phyloP scores from a whole-genome alignment of 2,329 filamentous ascomycete genomes.

The Furcasterigmium sp. region DNA sequence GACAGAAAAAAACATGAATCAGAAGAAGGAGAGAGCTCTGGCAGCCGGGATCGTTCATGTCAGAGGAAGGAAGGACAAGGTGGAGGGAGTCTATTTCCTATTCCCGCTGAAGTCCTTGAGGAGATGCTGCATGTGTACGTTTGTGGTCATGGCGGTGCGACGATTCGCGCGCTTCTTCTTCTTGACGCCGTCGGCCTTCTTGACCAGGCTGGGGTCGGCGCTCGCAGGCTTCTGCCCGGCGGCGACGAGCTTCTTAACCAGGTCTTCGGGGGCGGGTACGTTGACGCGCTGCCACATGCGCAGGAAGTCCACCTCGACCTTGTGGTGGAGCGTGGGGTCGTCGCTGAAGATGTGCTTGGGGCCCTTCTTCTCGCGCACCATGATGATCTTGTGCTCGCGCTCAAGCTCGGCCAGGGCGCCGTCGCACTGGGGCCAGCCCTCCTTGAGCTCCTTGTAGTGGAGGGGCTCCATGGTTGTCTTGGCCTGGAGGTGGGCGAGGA shows the following conservation, averaged over 20 bases:
- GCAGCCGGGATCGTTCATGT: too few species aligned
- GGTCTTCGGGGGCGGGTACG: slow-evolving; percentile 69
- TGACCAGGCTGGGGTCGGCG: slow-evolving; percentile 61
- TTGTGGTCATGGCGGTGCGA: slow-evolving; percentile 75
- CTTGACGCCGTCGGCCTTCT: slow-evolving; percentile 55
- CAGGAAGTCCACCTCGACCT: slow-evolving; percentile 78
- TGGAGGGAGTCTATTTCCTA: not conserved
- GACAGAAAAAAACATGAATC: not conserved
- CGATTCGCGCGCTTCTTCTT: slow-evolving; percentile 64
- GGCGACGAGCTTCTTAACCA: slow-evolving; percentile 70
- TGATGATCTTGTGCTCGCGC: slow-evolving; percentile 70
- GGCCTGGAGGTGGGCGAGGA: slow-evolving; percentile 75
- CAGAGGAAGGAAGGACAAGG: not conserved
- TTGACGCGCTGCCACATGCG: slow-evolving; percentile 76
- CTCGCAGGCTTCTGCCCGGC: slow-evolving; percentile 81
- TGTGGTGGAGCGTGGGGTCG: slow-evolving; percentile 69
- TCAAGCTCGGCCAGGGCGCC: slow-evolving; percentile 75
- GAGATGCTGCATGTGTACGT: slow-evolving; percentile 79
- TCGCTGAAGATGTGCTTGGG: slow-evolving; percentile 86
- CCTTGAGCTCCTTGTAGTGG: slow-evolving; percentile 84
- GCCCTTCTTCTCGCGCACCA: slow-evolving; percentile 85
- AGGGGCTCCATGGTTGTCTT: slow-evolving; percentile 79
- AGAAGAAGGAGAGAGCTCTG: too few species aligned
- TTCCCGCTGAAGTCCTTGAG: slow-evolving; percentile 63
- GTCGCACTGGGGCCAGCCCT: slow-evolving; percentile 87